These are phyloP conservation scores for Pterocarpus macrocarpus DNA, from an alignment of 306 rosid genomes.

Conservation along the genomic window DNA sequence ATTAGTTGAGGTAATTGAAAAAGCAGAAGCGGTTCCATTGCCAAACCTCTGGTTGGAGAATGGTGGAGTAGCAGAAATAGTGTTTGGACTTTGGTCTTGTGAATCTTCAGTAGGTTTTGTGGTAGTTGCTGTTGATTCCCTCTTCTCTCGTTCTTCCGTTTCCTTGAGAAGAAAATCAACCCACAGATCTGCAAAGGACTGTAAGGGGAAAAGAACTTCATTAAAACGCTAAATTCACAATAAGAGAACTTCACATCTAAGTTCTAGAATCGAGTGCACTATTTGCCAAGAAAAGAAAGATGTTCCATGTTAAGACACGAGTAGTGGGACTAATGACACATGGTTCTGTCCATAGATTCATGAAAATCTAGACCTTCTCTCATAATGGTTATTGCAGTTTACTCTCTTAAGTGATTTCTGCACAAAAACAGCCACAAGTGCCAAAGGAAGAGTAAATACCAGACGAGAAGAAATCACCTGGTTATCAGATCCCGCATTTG, in stretches of 20 bases:
- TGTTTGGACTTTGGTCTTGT: slow-evolving; percentile 38
- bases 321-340: neutral
- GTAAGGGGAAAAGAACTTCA: slow-evolving; percentile 41
- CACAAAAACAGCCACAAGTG: neutral
- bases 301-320: neutral
- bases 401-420: neutral
- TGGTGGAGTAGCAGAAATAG: slow-evolving; percentile 1
- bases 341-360: neutral
- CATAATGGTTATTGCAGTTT: slow-evolving; percentile 13
- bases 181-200: slow-evolving; percentile 94
- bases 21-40: slow-evolving; percentile 39
- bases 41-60: slow-evolving; percentile 46
- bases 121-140: slow-evolving; percentile 58
- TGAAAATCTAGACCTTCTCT: neutral
- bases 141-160: slow-evolving; percentile 75
- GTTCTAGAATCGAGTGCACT: neutral
- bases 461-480: slow-evolving; percentile 55
- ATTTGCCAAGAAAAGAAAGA: neutral
- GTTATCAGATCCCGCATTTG: slow-evolving; percentile 62
- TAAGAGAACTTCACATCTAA: neutral
- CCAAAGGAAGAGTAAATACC: neutral
- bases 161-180: slow-evolving; percentile 93
- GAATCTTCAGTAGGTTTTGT: slow-evolving; percentile 48
- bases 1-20: slow-evolving; percentile 44
- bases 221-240: neutral